Evolutionary conservation across 2,329 filamentous ascomycete species (phyloP).

Genomic region (Eutypa lata): DNA sequence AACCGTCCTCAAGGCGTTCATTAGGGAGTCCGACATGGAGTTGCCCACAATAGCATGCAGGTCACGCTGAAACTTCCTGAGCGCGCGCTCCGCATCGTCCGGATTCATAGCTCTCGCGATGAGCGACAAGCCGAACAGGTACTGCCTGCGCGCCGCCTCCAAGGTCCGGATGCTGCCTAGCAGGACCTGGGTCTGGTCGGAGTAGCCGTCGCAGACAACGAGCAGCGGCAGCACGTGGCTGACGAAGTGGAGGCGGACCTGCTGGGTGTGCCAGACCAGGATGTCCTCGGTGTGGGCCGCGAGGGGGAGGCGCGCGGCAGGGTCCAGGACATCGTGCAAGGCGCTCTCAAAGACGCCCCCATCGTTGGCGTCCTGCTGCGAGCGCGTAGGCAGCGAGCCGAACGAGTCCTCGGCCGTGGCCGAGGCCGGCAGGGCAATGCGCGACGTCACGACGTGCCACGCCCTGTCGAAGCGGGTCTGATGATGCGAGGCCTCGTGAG

Average conservation of each 20-base stretch:
- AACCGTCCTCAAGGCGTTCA: slow-evolving; percentile 51
- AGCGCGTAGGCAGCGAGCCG: slow-evolving; percentile 40
- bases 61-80: slow-evolving; percentile 56
- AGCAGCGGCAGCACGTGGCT: slow-evolving; percentile 57
- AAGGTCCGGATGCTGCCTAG: slow-evolving; percentile 53
- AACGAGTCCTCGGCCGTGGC: slow-evolving; percentile 54
- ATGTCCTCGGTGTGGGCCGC: slow-evolving; percentile 55
- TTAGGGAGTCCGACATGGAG: slow-evolving; percentile 53
- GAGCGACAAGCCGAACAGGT: slow-evolving; percentile 52
- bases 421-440: slow-evolving; percentile 54
- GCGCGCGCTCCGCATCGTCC: slow-evolving; percentile 33
- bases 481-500: slow-evolving; percentile 45
- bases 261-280: slow-evolving; percentile 57
- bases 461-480: slow-evolving; percentile 59
- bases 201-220: slow-evolving; percentile 40
- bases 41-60: slow-evolving; percentile 64
- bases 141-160: slow-evolving; percentile 57
- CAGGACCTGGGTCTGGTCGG: slow-evolving; percentile 44
- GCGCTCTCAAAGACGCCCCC: slow-evolving; percentile 49
- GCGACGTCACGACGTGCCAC: slow-evolving; percentile 60
- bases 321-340: slow-evolving; percentile 51
- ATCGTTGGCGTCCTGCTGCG: slow-evolving; percentile 37
- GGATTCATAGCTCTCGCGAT: slow-evolving; percentile 46
- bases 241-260: slow-evolving; percentile 59
- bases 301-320: slow-evolving; percentile 41